Base-by-base conservation (phyloP, 2,329 filamentous ascomycete genomes). In the Sclerotinia glacialis region DNA sequence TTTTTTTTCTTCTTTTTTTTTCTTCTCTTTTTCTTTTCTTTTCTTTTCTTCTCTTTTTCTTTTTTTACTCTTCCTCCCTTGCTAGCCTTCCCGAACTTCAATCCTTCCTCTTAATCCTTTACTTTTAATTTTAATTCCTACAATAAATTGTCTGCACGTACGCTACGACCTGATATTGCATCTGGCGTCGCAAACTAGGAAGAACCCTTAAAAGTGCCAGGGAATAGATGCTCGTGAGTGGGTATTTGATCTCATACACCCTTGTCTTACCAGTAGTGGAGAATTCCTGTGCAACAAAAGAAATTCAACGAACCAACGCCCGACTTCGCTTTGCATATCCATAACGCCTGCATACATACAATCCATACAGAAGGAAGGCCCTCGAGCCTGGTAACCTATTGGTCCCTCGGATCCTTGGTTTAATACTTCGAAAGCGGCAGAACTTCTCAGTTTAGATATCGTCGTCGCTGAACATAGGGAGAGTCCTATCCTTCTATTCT, bases 381-480 rank as follows among this genome's bases (percentile, higher is more conserved):
- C 37, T 60, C 53, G 63, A 65, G 42, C 44, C 54, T 44, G 59
- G 21, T 52, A 53, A 26, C n/a, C 47, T 55, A 63, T 66, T 66
- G 64, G 64, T 63, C 49, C 40, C 37, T 52, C 58, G 37, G 34
- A 62, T 46, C 37, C 64, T 47, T 62, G 47, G 34, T 54, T 37
- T 26, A 28, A 62, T 66, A 44, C 64, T n/a, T 62, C 49, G 34
- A 61, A 53, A 40, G 64, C 64, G 56, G 64, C 64, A 66, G 64
- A 62, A 66, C 56, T 62, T 63, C 28, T 66, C 64, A 28, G 26
- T 54, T 66, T 18, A 62, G 56, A 62, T 66, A 66, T 66, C 42
- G 49, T 54, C 64, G 67, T 67, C 68, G 66, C 67, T 59, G 63
- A 65, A 65, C 40, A 49, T 50, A 65, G 63, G 53, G 63, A 59